Evolutionary conservation across 177 flowering plant species (phyloP).

Genomic region (Vitis hybrid): DNA sequence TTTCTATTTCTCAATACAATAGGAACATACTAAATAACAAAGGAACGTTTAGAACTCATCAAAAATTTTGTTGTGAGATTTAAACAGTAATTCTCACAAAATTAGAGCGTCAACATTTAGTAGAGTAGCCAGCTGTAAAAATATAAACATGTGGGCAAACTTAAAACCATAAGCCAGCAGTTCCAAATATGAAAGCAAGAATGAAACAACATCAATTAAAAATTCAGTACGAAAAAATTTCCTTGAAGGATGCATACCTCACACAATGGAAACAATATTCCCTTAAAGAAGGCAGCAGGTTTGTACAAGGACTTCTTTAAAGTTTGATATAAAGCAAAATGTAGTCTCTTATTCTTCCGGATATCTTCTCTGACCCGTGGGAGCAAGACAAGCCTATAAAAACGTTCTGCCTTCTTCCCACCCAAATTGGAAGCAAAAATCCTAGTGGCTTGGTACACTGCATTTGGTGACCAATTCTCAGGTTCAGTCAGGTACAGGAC

Average conservation of each 20-base stretch:
- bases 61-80: too few species aligned
- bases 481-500: slow-evolving; percentile 87
- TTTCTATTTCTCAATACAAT: too few species aligned
- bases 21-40: too few species aligned
- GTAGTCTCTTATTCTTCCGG: slow-evolving; percentile 75
- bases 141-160: too few species aligned
- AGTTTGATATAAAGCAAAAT: slow-evolving; percentile 83
- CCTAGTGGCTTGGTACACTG: slow-evolving; percentile 88
- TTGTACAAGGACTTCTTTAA: slow-evolving; percentile 87
- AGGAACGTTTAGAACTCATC: too few species aligned
- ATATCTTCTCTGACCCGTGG: slow-evolving; percentile 90
- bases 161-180: too few species aligned
- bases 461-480: slow-evolving; percentile 95
- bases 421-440: slow-evolving; percentile 87
- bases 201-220: too few species aligned
- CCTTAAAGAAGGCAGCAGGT: slow-evolving; percentile 92
- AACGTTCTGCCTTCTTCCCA: slow-evolving; percentile 74
- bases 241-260: slow-evolving; percentile 50
- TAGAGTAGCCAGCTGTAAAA: too few species aligned
- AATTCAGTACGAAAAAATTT: too few species aligned
- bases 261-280: slow-evolving; percentile 85
- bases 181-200: too few species aligned
- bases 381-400: slow-evolving; percentile 82
- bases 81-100: too few species aligned
- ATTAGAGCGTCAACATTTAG: too few species aligned